phyloP scores from a whole-genome alignment of 352 stramenopile species.

The Phytophthora sp. region DNA sequence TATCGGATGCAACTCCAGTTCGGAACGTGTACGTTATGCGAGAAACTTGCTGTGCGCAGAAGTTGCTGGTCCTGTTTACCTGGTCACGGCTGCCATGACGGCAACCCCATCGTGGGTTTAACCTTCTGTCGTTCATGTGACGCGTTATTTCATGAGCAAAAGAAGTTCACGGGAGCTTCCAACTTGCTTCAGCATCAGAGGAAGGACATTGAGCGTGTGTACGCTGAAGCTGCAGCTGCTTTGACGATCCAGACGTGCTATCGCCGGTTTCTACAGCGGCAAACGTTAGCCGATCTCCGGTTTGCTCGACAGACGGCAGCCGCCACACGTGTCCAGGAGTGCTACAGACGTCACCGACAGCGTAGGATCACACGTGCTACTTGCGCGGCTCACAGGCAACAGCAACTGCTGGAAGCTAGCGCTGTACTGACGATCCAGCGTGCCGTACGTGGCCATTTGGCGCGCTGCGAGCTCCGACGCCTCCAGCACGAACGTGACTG shows the following conservation, averaged over 20 bases:
- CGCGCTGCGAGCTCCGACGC: conserved; percentile 18
- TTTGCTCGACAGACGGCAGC: conserved; percentile 27
- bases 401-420: conserved; percentile 15
- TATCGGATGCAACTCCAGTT: conserved; percentile 17
- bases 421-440: conserved; percentile 46
- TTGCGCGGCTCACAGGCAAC: conserved; percentile 34
- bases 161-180: conserved; percentile 11
- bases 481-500: conserved; percentile 27
- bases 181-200: conserved; percentile 18
- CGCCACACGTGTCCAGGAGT: conserved; percentile 46
- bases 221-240: conserved; percentile 38
- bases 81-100: conserved; percentile 1
- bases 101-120: conserved; percentile 9
- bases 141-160: conserved; percentile 40
- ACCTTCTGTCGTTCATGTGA: conserved; percentile 59
- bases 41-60: conserved; percentile 39
- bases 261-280: conserved; percentile 46
- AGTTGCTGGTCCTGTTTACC: conserved; percentile 51
- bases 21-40: conserved; percentile 53
- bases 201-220: conserved; percentile 37
- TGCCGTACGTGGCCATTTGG: conserved; percentile 35
- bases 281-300: conserved; percentile 37
- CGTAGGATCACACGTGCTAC: conserved; percentile 44
- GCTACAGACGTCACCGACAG: conserved; percentile 41
- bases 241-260: conserved; percentile 50